Evolutionary conservation across 306 rosid genomes (phyloP).

Genomic region (Prosopis cineraria): DNA sequence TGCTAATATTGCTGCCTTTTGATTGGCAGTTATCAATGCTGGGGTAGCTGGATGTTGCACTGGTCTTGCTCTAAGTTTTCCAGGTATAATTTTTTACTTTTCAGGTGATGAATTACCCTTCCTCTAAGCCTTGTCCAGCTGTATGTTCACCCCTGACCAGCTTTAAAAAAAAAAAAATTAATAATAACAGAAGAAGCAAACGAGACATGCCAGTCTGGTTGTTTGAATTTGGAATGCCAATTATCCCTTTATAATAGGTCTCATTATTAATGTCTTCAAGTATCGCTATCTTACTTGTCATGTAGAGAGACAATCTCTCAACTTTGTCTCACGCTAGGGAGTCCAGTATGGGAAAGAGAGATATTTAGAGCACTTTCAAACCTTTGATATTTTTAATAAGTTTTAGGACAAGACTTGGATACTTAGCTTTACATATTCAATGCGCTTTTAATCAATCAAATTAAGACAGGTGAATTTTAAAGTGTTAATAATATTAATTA

Average conservation of each 20-base stretch:
- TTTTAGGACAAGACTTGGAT: too few species aligned
- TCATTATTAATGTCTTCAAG: too few species aligned
- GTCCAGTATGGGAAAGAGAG: neutral
- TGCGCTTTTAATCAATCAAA: too few species aligned
- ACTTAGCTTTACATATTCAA: too few species aligned
- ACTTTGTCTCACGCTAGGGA: neutral
- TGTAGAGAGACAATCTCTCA: neutral
- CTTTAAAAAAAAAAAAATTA: too few species aligned
- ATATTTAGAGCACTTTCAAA: neutral
- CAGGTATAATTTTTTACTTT: conserved; percentile 50
- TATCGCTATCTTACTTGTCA: neutral
- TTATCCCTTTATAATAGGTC: too few species aligned
- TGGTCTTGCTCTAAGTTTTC: conserved; percentile 95
- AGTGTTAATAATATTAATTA: too few species aligned
- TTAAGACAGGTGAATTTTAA: too few species aligned
- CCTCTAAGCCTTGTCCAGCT: conserved; percentile 5
- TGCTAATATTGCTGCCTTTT: conserved; percentile 22
- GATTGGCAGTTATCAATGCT: conserved; percentile 78
- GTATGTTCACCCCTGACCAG: neutral
- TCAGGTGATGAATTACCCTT: neutral
- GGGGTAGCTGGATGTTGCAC: conserved; percentile 99
- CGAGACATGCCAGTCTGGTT: conserved; percentile 3
- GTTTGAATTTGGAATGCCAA: neutral
- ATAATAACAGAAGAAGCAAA: neutral
- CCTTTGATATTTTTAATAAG: conserved; percentile 8